Evolutionary conservation across 1,284 basidiomycete species (phyloP), one percentile per base, ranked within the genome.

Genomic region (Apiotrichum gamsii): DNA sequence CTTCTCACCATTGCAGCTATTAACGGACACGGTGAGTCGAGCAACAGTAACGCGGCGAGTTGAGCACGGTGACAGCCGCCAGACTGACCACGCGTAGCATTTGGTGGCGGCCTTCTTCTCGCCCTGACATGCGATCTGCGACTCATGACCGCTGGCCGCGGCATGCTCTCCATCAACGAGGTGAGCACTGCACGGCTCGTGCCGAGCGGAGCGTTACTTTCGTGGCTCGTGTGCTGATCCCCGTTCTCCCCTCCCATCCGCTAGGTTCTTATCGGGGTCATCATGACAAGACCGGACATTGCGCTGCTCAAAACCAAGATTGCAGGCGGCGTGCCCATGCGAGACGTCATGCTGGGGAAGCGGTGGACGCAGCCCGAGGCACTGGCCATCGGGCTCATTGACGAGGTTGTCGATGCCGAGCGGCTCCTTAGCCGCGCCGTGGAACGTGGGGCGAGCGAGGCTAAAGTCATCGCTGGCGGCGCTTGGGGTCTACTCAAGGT

Each of bases 151-250:
- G 25, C 24, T 16, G 36, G 36, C 15, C 82, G 80, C 61, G 84
- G 85, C 5, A 90, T 87, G 82, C 72, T 89, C 45, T 87, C 82
- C 67, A 93, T 95, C 90, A 95, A 94, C 65, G 90, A 95, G n/a
- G 30, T 31, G n/a, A 31, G 30, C 4, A n/a, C n/a, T n/a, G n/a
- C n/a, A n/a, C n/a, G n/a, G n/a, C n/a, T n/a, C n/a, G n/a, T n/a
- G n/a, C n/a, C n/a, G n/a, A n/a, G n/a, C n/a, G n/a, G n/a, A n/a
- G n/a, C n/a, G n/a, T n/a, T n/a, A n/a, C n/a, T n/a, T n/a, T n/a
- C n/a, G n/a, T n/a, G n/a, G n/a, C n/a, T n/a, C n/a, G n/a, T n/a
- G n/a, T n/a, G n/a, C n/a, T n/a, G n/a, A n/a, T n/a, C n/a, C n/a
- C n/a, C n/a, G n/a, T n/a, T n/a, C n/a, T n/a, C n/a, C n/a, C n/a